A percentile compares a stretch with the other conserved stretches of the same genome.
Conservation (phyloP, 1,284 basidiomycete species). For the Rhodotorula sp. region DNA sequence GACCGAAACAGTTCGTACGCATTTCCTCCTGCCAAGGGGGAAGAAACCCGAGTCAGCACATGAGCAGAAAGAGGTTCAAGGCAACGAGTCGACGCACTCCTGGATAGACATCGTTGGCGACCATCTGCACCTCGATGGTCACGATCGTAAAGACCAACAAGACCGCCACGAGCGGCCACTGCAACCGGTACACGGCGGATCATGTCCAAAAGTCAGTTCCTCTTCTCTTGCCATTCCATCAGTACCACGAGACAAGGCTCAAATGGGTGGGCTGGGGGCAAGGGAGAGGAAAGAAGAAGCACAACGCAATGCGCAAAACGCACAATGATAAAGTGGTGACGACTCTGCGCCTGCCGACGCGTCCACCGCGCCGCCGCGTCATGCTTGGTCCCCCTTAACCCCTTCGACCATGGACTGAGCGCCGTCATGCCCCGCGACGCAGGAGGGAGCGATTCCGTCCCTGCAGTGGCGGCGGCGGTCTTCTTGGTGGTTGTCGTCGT, state of each 20-base stretch:
- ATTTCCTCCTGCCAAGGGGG: not conserved
- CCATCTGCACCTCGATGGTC: conserved; percentile 34
- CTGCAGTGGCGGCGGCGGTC: no score
- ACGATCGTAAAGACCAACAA: conserved; percentile 25
- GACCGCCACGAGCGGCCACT: conserved; percentile 39
- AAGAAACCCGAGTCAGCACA: no score
- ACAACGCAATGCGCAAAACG: not conserved
- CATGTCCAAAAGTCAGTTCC: not conserved
- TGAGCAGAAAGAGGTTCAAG: not conserved
- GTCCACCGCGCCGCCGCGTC: conserved; percentile 19
- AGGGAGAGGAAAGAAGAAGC: not conserved
- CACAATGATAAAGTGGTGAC: conserved; percentile 31
- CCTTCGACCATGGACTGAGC: conserved; percentile 21
- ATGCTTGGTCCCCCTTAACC: conserved; percentile 10
- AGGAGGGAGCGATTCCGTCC: conserved; percentile 2
- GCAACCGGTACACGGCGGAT: not conserved
- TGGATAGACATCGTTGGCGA: conserved; percentile 26
- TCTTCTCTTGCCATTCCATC: no score
- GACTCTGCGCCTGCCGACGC: conserved; percentile 7
- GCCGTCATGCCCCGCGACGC: conserved; percentile 24
- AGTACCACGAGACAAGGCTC: no score
- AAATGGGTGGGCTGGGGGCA: no score
- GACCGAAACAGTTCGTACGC: not conserved
- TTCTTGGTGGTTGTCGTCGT: no score
- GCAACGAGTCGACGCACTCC: conserved; percentile 9